Base-by-base conservation (phyloP, 129 eudicot genomes). In the Logfia minima region DNA sequence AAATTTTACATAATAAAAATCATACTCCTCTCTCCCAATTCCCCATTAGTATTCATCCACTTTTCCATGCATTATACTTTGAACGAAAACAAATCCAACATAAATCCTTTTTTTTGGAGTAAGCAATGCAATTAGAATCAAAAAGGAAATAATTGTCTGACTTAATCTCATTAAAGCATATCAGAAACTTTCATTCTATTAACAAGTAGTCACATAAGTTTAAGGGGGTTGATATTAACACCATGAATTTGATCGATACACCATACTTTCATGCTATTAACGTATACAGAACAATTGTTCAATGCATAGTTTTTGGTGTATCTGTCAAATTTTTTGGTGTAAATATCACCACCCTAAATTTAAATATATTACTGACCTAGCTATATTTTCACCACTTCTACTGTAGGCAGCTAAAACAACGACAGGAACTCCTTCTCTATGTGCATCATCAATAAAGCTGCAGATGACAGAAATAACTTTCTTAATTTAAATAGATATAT, bases 391-490 rank as follows among this genome's bases (percentile, higher is more conserved):
- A 23, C 97, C 92, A 71, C 72, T 77, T 75, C 68, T 78, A 67
- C 97, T 84, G 79, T 87, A 87, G 52, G 98, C 80, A 75, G 96
- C 82, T 82, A 93, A 80, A 45, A 91, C 71, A 37, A 85, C 85
- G 51, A 93, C 87, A 6, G 93, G 89, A 26, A 93, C 75, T 18
- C 89, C 96, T 79, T 89, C 96, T 79, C 79, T 62, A 78, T 35
- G 83, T 45, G 98, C 97, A 74, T 86, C 89, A 58, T 93, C 92
- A 76, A 93, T 91, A 80, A 93, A 93, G 3, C 98, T 93, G 85
- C 34, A 72, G 74, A 71, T 56, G 64, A 52, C 70, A 78, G 62
- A 74, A 37, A 71, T 21, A 28, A 3, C 48, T 29, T 64, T 48
- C 28, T 48, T 59, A 32, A 37, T 14, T 37, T 53, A 35, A 11